Conservation (phyloP, 2,329 filamentous ascomycete genomes). For the Colletotrichum camelliae region DNA sequence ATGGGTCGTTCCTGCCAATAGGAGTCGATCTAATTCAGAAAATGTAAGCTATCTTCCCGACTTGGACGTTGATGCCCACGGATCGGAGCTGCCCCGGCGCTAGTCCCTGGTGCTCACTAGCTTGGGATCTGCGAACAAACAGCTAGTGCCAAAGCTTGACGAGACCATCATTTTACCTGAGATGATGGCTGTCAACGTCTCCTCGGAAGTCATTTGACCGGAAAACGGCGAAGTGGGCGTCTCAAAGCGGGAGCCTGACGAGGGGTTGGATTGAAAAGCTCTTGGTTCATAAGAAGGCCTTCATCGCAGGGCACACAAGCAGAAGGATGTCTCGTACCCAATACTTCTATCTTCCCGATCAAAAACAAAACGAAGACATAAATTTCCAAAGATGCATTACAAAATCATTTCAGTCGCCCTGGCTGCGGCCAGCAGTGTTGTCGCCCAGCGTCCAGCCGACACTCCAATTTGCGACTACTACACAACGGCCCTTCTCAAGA, state of each 20-base stretch:
- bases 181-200: not conserved
- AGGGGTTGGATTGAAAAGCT: not conserved
- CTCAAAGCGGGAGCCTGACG: not conserved
- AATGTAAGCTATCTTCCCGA: not conserved
- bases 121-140: not conserved
- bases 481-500: slow-evolving; percentile 61
- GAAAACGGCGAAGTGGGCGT: not conserved
- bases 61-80: not conserved
- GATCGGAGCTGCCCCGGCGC: slow-evolving; percentile 3
- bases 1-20: slow-evolving; percentile 1
- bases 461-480: slow-evolving; percentile 68
- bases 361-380: not conserved
- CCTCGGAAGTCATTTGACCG: not conserved
- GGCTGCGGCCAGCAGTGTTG: slow-evolving; percentile 28
- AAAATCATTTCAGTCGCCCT: slow-evolving; percentile 28
- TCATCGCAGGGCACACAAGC: not conserved
- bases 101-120: not conserved
- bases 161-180: not conserved
- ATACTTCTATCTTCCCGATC: not conserved
- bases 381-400: slow-evolving; percentile 29
- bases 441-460: slow-evolving; percentile 52
- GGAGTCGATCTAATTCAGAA: not conserved
- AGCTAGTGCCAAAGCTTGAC: slow-evolving; percentile 1
- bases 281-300: not conserved
- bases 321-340: no score